Conservation (phyloP, 192 early-diverging fungal genomes). For the Pilobolus umbonatus region DNA sequence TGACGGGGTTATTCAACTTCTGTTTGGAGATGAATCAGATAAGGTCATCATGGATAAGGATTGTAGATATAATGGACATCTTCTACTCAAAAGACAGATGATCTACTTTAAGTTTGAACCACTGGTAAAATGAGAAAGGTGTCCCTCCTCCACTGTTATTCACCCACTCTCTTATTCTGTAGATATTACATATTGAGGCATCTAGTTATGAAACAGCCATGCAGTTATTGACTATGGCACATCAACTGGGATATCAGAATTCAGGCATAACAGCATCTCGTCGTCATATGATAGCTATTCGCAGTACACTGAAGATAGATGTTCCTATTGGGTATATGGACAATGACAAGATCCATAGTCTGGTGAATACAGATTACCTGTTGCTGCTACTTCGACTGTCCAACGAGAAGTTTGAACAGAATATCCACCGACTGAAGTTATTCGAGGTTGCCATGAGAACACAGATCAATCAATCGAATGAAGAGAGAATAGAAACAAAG, state of each 20-base stretch:
- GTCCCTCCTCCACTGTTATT: not conserved
- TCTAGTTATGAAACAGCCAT: constrained; percentile 42
- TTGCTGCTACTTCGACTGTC: constrained; percentile 34
- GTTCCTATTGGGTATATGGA: constrained; percentile 47
- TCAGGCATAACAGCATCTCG: constrained; percentile 44
- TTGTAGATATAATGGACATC: not conserved
- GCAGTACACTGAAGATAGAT: constrained; percentile 48
- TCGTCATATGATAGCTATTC: constrained; percentile 49
- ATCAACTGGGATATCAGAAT: constrained; percentile 47
- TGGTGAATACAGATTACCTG: constrained; percentile 40
- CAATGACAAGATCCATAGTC: constrained; percentile 30
- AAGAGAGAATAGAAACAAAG: constrained; percentile 32
- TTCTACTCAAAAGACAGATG: constrained; percentile 22
- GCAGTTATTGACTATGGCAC: constrained; percentile 37
- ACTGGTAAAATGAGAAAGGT: constrained; percentile 37
- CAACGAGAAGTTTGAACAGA: constrained; percentile 47
- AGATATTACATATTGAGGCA: constrained; percentile 53
- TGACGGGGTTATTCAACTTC: constrained; percentile 23
- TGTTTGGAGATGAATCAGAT: constrained; percentile 33
- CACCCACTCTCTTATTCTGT: too few species aligned
- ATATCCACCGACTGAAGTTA: constrained; percentile 20
- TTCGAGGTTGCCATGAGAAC: constrained; percentile 13
- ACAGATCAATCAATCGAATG: constrained; percentile 16
- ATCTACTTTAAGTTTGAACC: constrained; percentile 54
- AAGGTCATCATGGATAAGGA: constrained; percentile 5